These are phyloP conservation scores for Ceratobasidium papillatum DNA, from an alignment of 1,284 basidiomycete genomes.

Conservation along the genomic window DNA sequence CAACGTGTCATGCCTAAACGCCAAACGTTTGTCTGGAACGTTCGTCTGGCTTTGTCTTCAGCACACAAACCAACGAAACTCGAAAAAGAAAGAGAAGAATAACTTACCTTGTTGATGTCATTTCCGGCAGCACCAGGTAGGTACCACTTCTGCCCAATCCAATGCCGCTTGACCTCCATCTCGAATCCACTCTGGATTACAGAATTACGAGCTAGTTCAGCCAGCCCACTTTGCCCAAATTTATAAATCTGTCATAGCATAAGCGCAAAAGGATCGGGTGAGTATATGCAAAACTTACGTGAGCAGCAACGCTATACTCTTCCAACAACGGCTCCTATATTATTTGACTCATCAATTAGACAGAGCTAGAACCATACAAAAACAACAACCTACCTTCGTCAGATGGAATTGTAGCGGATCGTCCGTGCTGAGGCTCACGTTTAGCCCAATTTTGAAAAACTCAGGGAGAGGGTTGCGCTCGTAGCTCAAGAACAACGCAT, in stretches of 20 bases:
- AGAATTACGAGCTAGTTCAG: constrained; percentile 94
- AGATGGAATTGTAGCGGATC: constrained; percentile 96
- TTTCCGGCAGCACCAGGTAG: constrained; percentile 88
- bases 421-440: constrained; percentile 96
- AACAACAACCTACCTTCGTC: constrained; percentile 77
- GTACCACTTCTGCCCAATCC: constrained; percentile 93
- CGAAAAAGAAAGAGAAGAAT: constrained; percentile 20
- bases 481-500: constrained; percentile 95
- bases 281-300: constrained; percentile 61
- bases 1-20: constrained; percentile 89
- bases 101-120: constrained; percentile 84
- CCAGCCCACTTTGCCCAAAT: constrained; percentile 82
- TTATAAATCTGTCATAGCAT: constrained; percentile 78
- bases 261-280: constrained; percentile 23
- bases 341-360: background rate
- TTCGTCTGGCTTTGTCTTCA: constrained; percentile 72
- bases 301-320: constrained; percentile 97
- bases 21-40: constrained; percentile 89
- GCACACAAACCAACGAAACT: constrained; percentile 44
- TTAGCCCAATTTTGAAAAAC: constrained; percentile 96
- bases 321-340: constrained; percentile 90
- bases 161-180: constrained; percentile 98
- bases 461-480: constrained; percentile 97
- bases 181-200: constrained; percentile 98
- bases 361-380: constrained; percentile 16